phyloP scores from a whole-genome alignment of 2,329 filamentous ascomycete genomes.

The Mycosphaerella arachidis region DNA sequence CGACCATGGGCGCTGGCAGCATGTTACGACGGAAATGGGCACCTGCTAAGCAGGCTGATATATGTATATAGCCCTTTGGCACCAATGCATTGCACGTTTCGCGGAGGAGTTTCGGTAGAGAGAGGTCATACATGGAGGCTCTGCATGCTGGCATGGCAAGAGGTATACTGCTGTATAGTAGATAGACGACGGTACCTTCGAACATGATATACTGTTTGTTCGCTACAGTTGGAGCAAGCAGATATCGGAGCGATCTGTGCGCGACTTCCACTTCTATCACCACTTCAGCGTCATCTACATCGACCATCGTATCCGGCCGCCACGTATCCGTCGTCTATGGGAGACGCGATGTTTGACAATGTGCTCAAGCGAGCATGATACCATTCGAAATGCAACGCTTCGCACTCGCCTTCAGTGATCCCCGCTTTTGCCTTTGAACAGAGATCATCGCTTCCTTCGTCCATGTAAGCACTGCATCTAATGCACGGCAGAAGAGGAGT shows the following conservation, averaged over 20 bases:
- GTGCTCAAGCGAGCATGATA: too few species aligned
- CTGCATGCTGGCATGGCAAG: not conserved
- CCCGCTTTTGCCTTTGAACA: not conserved
- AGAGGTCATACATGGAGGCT: not conserved
- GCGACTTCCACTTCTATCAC: not conserved
- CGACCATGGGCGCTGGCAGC: not conserved
- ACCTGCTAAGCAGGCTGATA: not conserved
- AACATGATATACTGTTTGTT: not conserved
- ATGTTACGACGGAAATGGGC: not conserved
- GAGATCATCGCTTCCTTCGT: not conserved
- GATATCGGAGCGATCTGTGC: not conserved
- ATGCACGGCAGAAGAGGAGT: not conserved
- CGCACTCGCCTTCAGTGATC: not conserved
- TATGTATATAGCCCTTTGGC: constrained; percentile 1
- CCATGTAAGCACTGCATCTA: not conserved
- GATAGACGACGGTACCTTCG: not conserved
- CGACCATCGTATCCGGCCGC: too few species aligned
- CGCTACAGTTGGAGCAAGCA: not conserved
- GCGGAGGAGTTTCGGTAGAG: not conserved
- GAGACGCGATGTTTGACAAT: too few species aligned
- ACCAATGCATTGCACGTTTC: not conserved
- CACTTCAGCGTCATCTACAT: not conserved
- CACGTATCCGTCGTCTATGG: too few species aligned
- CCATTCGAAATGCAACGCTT: not conserved
- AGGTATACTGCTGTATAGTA: not conserved